These are phyloP conservation scores for Fusarium setosum DNA, from an alignment of 2,329 filamentous ascomycete genomes.

Conservation along the genomic window DNA sequence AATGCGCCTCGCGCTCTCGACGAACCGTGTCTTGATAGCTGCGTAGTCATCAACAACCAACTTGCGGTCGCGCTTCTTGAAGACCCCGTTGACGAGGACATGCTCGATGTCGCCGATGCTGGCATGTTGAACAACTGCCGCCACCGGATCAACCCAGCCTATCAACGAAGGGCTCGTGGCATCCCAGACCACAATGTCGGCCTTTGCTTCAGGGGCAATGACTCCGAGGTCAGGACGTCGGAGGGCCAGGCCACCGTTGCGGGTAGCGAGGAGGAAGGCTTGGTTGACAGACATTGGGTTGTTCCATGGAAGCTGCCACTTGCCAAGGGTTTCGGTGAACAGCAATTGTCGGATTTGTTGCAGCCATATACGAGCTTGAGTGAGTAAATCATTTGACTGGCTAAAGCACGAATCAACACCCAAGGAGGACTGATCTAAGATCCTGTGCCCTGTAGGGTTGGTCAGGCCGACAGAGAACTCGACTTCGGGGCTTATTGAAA, in stretches of 20 bases:
- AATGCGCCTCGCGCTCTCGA: neutral
- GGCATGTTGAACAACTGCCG: neutral
- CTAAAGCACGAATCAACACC: constrained; percentile 63
- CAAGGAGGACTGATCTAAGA: constrained; percentile 58
- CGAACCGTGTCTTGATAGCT: neutral
- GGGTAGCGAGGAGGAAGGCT: constrained; percentile 63
- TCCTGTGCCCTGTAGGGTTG: too few species aligned
- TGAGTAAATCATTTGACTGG: constrained; percentile 58
- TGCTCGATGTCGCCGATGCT: neutral
- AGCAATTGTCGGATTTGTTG: constrained; percentile 50
- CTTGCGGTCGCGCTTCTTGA: constrained; percentile 14
- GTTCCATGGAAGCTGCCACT: constrained; percentile 52
- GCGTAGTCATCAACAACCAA: neutral
- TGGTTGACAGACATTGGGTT: constrained; percentile 63
- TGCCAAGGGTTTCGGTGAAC: constrained; percentile 30
- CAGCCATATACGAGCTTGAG: constrained; percentile 62
- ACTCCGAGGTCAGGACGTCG: constrained; percentile 57
- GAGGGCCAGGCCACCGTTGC: constrained; percentile 59
- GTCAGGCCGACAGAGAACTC: too few species aligned
- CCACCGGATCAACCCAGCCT: constrained; percentile 2
- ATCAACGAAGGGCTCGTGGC: neutral
- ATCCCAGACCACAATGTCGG: neutral
- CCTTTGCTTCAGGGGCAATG: neutral
- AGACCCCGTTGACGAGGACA: constrained; percentile 7
- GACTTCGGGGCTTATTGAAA: too few species aligned